phyloP scores from a whole-genome alignment of 2,329 filamentous ascomycete species.

The Nectriaceae sp. region DNA sequence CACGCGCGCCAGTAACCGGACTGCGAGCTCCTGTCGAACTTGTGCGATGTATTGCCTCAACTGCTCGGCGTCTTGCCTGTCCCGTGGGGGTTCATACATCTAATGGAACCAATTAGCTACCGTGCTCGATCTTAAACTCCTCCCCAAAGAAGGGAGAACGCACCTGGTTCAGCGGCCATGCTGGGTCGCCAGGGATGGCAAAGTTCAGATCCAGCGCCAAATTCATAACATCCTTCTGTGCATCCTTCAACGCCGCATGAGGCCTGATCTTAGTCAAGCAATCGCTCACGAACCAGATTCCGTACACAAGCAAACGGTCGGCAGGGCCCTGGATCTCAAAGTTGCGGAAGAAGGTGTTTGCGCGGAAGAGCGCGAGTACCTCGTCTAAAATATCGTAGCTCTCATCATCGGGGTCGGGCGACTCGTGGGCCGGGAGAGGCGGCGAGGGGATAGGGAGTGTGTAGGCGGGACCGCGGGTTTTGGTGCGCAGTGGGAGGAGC shows the following conservation, averaged over 20 bases:
- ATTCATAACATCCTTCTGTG: constrained; percentile 79
- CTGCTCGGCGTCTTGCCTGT: constrained; percentile 86
- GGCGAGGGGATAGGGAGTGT: constrained; percentile 66
- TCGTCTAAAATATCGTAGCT: constrained; percentile 97
- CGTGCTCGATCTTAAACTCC: no score
- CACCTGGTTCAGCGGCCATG: constrained; percentile 89
- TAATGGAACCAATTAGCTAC: constrained; percentile 29
- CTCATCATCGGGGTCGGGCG: constrained; percentile 80
- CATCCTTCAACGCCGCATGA: constrained; percentile 60
- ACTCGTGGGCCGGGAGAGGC: constrained; percentile 61
- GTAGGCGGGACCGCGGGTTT: constrained; percentile 92
- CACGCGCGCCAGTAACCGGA: constrained; percentile 79
- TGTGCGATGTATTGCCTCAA: constrained; percentile 89
- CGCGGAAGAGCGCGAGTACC: constrained; percentile 87
- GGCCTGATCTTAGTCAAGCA: constrained; percentile 87
- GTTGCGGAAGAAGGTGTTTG: constrained; percentile 99
- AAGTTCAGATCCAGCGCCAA: constrained; percentile 91
- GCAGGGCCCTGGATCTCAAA: constrained; percentile 98
- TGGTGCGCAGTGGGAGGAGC: constrained; percentile 89
- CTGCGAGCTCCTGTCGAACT: constrained; percentile 87
- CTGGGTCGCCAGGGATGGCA: constrained; percentile 89
- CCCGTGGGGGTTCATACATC: constrained; percentile 87
- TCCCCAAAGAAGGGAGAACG: constrained; percentile 15
- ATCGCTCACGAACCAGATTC: constrained; percentile 92
- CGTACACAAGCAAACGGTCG: constrained; percentile 93